phyloP scores from a whole-genome alignment of 495 filamentous ascomycete species.

The Aspergillus bertholletiae region DNA sequence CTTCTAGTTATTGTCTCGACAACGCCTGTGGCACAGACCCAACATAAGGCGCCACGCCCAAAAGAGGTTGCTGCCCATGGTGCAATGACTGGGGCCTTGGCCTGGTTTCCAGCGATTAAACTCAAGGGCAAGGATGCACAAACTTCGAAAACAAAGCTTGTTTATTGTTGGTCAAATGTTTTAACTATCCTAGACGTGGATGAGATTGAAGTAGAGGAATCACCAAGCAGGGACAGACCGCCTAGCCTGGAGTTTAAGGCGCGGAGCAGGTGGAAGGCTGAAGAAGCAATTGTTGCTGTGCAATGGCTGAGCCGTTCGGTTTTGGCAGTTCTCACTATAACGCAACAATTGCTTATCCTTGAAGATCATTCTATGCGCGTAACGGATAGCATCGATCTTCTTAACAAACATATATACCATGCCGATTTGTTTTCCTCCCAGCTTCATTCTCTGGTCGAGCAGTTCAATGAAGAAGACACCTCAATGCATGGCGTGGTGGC shows the following conservation, averaged over 20 bases:
- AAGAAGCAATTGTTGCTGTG: slow-evolving; percentile 93
- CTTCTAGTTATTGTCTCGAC: slow-evolving; percentile 94
- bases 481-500: slow-evolving; percentile 95
- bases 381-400: slow-evolving; percentile 90
- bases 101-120: slow-evolving; percentile 96
- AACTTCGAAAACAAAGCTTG: slow-evolving; percentile 65
- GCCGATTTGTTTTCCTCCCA: slow-evolving; percentile 82
- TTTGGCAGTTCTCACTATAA: slow-evolving; percentile 84
- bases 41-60: slow-evolving; percentile 85
- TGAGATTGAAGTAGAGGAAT: slow-evolving; percentile 60
- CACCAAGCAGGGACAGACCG: slow-evolving; percentile 61
- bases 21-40: slow-evolving; percentile 90
- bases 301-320: slow-evolving; percentile 97
- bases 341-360: slow-evolving; percentile 85
- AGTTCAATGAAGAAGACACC: slow-evolving; percentile 79
- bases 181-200: slow-evolving; percentile 87
- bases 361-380: slow-evolving; percentile 85
- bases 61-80: slow-evolving; percentile 88
- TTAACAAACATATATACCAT: slow-evolving; percentile 90
- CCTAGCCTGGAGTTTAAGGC: slow-evolving; percentile 75
- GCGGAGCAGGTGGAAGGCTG: slow-evolving; percentile 85
- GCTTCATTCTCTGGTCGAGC: slow-evolving; percentile 78
- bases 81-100: slow-evolving; percentile 86
- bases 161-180: slow-evolving; percentile 97
- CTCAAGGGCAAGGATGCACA: slow-evolving; percentile 68